phyloP scores from a whole-genome alignment of 148 eudicot species.

The Polygonum maritimum region DNA sequence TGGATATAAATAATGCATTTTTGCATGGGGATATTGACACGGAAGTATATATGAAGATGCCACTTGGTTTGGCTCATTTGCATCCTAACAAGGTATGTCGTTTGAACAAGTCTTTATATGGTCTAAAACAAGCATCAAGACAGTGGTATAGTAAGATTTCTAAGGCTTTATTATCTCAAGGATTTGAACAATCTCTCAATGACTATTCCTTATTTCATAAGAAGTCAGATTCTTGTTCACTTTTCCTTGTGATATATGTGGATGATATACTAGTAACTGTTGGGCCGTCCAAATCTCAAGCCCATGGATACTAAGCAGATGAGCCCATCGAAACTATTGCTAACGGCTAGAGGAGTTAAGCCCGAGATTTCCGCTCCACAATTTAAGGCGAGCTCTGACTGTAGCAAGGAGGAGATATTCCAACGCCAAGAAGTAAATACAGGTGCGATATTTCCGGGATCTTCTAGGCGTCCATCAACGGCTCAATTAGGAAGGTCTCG shows the following conservation, averaged over 20 bases:
- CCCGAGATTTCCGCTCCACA: too few relatives aligned
- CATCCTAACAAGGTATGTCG: background rate
- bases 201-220: background rate
- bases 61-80: background rate
- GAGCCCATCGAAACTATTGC: too few relatives aligned
- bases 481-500: too few relatives aligned
- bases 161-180: background rate
- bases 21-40: background rate
- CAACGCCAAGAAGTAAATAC: too few relatives aligned
- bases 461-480: too few relatives aligned
- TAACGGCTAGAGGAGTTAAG: too few relatives aligned
- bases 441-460: too few relatives aligned
- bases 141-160: background rate
- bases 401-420: too few relatives aligned
- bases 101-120: background rate
- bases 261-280: background rate
- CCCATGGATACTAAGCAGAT: too few relatives aligned
- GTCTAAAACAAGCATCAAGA: background rate
- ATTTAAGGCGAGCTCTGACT: too few relatives aligned
- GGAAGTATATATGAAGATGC: background rate
- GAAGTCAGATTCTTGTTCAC: too few relatives aligned
- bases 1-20: background rate
- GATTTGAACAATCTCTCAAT: background rate
- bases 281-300: too few relatives aligned
- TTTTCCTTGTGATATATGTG: background rate